Evolutionary conservation across 208 protist genomes (phyloP).

Genomic region (Borovskyia barvae): DNA sequence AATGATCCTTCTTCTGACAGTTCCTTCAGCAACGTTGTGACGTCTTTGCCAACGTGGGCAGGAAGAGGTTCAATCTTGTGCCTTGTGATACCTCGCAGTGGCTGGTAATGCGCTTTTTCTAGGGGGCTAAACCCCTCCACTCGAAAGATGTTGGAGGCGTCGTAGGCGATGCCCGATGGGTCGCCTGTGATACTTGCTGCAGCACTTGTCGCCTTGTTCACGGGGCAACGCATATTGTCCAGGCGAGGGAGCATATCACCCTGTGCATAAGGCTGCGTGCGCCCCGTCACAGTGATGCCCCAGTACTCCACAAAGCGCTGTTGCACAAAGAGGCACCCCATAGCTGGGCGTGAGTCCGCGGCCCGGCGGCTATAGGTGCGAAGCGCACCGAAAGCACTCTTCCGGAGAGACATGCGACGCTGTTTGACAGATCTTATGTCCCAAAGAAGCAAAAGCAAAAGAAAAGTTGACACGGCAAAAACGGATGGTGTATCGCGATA

Average conservation of each 20-base stretch:
- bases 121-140: slow-evolving; percentile 53
- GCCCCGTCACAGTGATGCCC: slow-evolving; percentile 63
- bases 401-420: slow-evolving; percentile 16
- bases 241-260: slow-evolving; percentile 77
- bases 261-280: slow-evolving; percentile 83
- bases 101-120: slow-evolving; percentile 78
- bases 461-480: not conserved
- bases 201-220: slow-evolving; percentile 52
- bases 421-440: not conserved
- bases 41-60: slow-evolving; percentile 36
- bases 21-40: slow-evolving; percentile 47
- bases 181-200: slow-evolving; percentile 78
- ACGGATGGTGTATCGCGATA: not conserved
- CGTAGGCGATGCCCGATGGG: slow-evolving; percentile 70
- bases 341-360: not conserved
- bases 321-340: slow-evolving; percentile 36
- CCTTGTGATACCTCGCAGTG: slow-evolving; percentile 55
- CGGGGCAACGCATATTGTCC: slow-evolving; percentile 64
- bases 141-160: slow-evolving; percentile 72
- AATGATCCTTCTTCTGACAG: slow-evolving; percentile 40
- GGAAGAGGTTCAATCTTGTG: slow-evolving; percentile 62
- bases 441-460: not conserved
- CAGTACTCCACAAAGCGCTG: slow-evolving; percentile 82
- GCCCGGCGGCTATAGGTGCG: not conserved
- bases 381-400: slow-evolving; percentile 12